A percentile compares a stretch with the other conserved stretches of the same genome.
Evolutionary conservation across 176 grass and related monocot genomes (phyloP).

Genomic region (Leersia perrieri): DNA sequence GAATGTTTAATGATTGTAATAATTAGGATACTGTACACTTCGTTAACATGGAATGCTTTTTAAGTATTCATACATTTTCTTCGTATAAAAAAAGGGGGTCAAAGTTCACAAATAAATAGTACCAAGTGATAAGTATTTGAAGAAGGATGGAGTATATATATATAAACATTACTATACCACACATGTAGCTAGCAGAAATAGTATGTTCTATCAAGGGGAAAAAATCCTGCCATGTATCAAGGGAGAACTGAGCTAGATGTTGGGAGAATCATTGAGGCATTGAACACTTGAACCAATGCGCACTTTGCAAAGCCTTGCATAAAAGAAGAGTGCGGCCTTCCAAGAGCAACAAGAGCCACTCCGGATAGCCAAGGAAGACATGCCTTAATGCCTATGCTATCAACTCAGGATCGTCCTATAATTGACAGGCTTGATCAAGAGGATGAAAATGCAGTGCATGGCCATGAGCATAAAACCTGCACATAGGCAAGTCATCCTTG

Average conservation of each 20-base stretch:
- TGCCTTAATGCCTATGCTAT: conserved; percentile 20
- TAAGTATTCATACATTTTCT: no score
- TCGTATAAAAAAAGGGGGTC: no score
- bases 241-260: no score
- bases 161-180: no score
- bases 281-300: not conserved
- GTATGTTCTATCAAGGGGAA: not conserved
- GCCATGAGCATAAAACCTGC: not conserved
- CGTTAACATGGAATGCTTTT: no score
- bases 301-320: not conserved
- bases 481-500: conserved; percentile 54
- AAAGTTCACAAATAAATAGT: no score
- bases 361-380: conserved; percentile 45
- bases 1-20: no score
- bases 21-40: no score
- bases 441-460: not conserved
- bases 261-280: no score
- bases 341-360: conserved; percentile 30
- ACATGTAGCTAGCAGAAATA: no score
- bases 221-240: not conserved
- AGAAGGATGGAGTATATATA: no score
- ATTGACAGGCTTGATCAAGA: not conserved
- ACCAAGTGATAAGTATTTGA: no score
- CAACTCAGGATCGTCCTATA: not conserved
- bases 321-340: conserved; percentile 2